Evolutionary conservation across 129 eudicot genomes (phyloP).

Genomic region (Helianthus tuberosus): DNA sequence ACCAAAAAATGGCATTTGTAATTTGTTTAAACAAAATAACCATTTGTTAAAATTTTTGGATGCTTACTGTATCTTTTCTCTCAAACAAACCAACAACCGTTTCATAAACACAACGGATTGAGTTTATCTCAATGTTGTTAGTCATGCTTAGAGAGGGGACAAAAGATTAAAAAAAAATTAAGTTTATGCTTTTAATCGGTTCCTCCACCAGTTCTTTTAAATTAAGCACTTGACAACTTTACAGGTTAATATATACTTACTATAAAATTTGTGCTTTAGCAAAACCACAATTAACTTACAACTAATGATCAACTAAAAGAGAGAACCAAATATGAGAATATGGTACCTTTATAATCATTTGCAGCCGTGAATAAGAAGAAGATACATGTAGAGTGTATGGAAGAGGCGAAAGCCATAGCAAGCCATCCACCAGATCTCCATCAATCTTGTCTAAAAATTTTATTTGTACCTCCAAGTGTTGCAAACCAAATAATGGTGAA

Average conservation of each 20-base stretch:
- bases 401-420: constrained; percentile 46
- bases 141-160: no score
- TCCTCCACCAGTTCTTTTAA: no score
- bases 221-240: no score
- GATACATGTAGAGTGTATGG: constrained; percentile 27
- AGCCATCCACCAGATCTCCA: constrained; percentile 28
- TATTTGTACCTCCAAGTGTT: constrained; percentile 27
- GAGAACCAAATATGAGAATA: neutral
- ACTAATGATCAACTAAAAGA: neutral
- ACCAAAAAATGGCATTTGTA: neutral
- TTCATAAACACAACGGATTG: no score
- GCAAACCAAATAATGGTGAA: constrained; percentile 36
- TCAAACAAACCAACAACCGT: no score
- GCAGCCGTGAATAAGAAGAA: neutral
- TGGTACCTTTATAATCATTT: constrained; percentile 29
- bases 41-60: neutral
- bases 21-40: neutral
- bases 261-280: no score
- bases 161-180: no score
- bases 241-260: no score
- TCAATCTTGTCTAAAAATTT: constrained; percentile 13
- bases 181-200: no score
- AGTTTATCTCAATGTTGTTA: no score
- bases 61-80: no score
- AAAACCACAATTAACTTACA: neutral